Conservation (phyloP, 176 grass and related monocot species). For the Oryza australiensis region DNA sequence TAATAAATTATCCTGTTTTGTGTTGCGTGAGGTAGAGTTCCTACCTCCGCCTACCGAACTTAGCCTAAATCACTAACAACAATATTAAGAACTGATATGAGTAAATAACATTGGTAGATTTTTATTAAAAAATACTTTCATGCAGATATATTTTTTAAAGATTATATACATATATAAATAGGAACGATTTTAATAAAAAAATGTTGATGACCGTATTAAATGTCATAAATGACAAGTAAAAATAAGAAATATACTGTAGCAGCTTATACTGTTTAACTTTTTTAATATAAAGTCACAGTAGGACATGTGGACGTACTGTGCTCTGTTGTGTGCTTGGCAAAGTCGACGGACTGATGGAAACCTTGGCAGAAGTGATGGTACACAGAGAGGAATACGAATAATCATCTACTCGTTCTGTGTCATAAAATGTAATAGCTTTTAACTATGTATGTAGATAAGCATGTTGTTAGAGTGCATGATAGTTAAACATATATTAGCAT, state of each 20-base stretch:
- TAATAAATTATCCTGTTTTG: too few relatives aligned
- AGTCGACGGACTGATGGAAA: neutral
- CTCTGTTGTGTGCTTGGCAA: neutral
- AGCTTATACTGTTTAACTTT: neutral
- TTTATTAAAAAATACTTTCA: neutral
- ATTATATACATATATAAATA: neutral
- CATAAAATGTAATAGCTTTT: too few relatives aligned
- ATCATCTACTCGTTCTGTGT: neutral
- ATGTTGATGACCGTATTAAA: neutral
- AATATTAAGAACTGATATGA: neutral
- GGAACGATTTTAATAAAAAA: neutral
- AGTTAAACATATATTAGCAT: too few relatives aligned
- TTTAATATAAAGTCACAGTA: neutral
- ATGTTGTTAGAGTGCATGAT: too few relatives aligned
- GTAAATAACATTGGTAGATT: neutral
- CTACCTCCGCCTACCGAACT: too few relatives aligned
- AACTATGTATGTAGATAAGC: too few relatives aligned
- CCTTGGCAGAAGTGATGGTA: neutral
- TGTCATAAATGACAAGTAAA: neutral
- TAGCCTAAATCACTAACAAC: neutral
- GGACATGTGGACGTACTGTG: neutral
- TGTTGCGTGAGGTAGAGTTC: too few relatives aligned
- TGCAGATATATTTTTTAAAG: neutral
- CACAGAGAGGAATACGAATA: neutral
- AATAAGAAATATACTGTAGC: neutral